These are phyloP conservation scores for Knufia petricola DNA, from an alignment of 2,329 filamentous ascomycete genomes.

Conservation along the genomic window DNA sequence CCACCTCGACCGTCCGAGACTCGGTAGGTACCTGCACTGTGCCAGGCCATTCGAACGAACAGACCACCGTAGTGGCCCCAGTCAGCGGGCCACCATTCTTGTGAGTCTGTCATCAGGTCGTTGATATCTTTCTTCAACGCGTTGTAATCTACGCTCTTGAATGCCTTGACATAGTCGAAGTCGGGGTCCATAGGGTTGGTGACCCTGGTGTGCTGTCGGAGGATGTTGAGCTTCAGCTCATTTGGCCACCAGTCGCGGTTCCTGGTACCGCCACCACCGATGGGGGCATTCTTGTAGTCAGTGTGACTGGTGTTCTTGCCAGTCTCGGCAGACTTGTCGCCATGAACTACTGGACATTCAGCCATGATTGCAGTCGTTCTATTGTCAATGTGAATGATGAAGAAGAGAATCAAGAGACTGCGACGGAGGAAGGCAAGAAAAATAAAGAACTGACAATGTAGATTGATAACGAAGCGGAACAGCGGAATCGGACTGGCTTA, in stretches of 20 bases:
- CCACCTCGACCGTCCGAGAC: slow-evolving; percentile 66
- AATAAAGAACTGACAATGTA: too few relatives aligned
- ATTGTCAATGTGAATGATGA: too few relatives aligned
- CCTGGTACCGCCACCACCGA: slow-evolving; percentile 53
- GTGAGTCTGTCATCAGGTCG: slow-evolving; percentile 65
- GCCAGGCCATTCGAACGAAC: slow-evolving; percentile 74
- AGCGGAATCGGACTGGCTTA: too few relatives aligned
- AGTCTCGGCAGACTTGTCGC: too few relatives aligned
- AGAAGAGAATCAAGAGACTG: too few relatives aligned
- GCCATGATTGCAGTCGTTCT: too few relatives aligned
- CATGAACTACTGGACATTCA: too few relatives aligned
- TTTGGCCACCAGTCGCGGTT: slow-evolving; percentile 69
- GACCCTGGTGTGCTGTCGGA: slow-evolving; percentile 58
- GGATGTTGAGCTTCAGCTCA: slow-evolving; percentile 57
- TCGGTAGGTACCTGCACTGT: slow-evolving; percentile 69
- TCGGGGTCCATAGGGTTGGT: slow-evolving; percentile 56
- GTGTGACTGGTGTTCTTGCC: too few relatives aligned
- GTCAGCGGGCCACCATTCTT: slow-evolving; percentile 75
- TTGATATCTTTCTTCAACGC: slow-evolving; percentile 64
- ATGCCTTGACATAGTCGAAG: slow-evolving; percentile 64
- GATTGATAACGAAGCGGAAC: too few relatives aligned
- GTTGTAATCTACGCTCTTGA: slow-evolving; percentile 61
- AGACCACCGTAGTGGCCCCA: slow-evolving; percentile 73
- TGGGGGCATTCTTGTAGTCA: too few relatives aligned
- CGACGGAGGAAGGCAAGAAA: too few relatives aligned